These are phyloP conservation scores for Daedaleopsis sinensis DNA, from an alignment of 768 basidiomycete species.

Conservation along the genomic window DNA sequence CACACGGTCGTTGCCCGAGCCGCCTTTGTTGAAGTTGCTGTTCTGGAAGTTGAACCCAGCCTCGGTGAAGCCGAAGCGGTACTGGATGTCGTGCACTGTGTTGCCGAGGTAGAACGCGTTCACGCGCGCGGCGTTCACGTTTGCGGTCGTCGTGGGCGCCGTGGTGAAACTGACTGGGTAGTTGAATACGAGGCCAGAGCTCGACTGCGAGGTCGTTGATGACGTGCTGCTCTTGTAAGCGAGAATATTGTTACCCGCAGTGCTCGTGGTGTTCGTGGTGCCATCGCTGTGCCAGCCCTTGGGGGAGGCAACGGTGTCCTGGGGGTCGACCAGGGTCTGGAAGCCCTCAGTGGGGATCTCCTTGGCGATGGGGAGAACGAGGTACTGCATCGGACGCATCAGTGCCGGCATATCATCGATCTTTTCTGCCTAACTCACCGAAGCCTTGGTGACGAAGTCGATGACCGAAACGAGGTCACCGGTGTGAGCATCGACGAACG, in stretches of 20 bases:
- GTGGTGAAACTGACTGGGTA: slow-evolving; percentile 39
- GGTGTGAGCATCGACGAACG: slow-evolving; percentile 59
- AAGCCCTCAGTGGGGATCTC: slow-evolving; percentile 53
- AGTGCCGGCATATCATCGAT: neutral
- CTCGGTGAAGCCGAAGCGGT: slow-evolving; percentile 65
- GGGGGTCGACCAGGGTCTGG: slow-evolving; percentile 52
- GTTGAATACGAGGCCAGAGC: slow-evolving; percentile 42
- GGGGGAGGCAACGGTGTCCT: slow-evolving; percentile 56
- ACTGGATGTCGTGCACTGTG: slow-evolving; percentile 54
- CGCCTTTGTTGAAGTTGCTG: slow-evolving; percentile 55
- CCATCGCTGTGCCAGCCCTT: slow-evolving; percentile 54
- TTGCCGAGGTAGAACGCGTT: slow-evolving; percentile 66
- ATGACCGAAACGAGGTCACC: slow-evolving; percentile 52
- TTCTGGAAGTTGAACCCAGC: slow-evolving; percentile 61
- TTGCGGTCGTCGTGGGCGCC: slow-evolving; percentile 44
- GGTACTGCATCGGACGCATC: slow-evolving; percentile 35
- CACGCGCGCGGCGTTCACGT: slow-evolving; percentile 56
- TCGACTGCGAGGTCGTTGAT: slow-evolving; percentile 40
- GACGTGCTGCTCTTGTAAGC: slow-evolving; percentile 33
- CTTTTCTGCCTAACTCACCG: slow-evolving; percentile 33
- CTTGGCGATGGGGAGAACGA: slow-evolving; percentile 53
- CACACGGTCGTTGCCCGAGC: slow-evolving; percentile 52
- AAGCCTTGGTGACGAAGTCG: slow-evolving; percentile 52
- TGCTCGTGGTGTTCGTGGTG: slow-evolving; percentile 37
- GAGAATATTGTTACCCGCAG: slow-evolving; percentile 43